These are phyloP conservation scores for Fusarium poae DNA, from an alignment of 2,329 filamentous ascomycete species.

Conservation along the genomic window DNA sequence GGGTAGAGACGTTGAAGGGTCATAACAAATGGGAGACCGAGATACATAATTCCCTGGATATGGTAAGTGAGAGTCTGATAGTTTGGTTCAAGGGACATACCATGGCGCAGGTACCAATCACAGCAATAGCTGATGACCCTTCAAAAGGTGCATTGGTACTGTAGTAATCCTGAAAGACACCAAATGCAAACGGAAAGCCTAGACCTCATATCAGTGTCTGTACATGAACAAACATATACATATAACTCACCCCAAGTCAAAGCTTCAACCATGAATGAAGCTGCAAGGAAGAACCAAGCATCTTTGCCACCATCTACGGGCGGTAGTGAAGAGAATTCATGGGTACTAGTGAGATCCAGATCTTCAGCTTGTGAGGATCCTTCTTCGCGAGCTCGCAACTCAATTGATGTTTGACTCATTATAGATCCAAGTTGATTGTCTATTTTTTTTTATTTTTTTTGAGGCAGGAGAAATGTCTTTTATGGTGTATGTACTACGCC, in stretches of 20 bases:
- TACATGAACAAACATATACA: rapidly evolving
- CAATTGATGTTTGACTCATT: constrained; percentile 19
- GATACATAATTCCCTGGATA: constrained; percentile 66
- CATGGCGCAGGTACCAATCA: constrained; percentile 75
- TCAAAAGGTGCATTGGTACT: constrained; percentile 69
- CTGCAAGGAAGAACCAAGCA: constrained; percentile 53
- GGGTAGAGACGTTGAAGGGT: constrained; percentile 51
- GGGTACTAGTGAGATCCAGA: neutral
- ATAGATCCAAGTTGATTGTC: rapidly evolving
- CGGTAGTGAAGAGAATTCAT: constrained; percentile 38
- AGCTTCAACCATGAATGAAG: constrained; percentile 52
- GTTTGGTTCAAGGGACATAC: constrained; percentile 51
- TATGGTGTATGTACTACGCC: neutral
- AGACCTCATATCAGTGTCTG: rapidly evolving
- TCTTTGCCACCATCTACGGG: constrained; percentile 52
- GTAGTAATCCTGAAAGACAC: constrained; percentile 79
- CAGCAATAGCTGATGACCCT: constrained; percentile 66
- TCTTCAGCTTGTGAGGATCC: neutral
- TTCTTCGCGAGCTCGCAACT: constrained; percentile 7
- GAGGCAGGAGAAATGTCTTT: neutral
- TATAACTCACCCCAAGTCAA: constrained; percentile 51
- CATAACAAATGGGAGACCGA: constrained; percentile 51
- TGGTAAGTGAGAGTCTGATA: neutral
- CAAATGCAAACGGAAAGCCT: constrained; percentile 78
- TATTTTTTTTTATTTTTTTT: rapidly evolving